Evolutionary conservation across 1,139 yeast genomes (phyloP), one percentile per base, ranked within the genome.

Genomic region (Citeromyces hawaiiensis): DNA sequence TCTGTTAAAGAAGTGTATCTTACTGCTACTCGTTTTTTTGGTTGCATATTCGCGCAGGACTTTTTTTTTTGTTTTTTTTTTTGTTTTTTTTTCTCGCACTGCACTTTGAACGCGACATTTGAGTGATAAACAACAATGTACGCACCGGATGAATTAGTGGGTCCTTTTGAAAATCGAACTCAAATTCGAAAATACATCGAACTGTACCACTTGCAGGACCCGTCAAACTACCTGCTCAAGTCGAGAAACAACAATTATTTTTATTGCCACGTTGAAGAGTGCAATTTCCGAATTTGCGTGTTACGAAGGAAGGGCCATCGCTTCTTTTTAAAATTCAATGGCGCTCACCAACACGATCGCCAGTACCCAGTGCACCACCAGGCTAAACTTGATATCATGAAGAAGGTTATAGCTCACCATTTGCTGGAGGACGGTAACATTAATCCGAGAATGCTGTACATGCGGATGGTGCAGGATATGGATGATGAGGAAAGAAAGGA

Each of bases 51-150:
- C 27, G 27, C 27, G 27, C 27, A 23, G 9, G n/a, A n/a, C n/a
- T n/a, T n/a, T n/a, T n/a, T n/a, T n/a, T n/a, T n/a, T n/a, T n/a
- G n/a, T n/a, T n/a, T n/a, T n/a, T n/a, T n/a, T n/a, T n/a, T n/a
- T n/a, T n/a, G n/a, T n/a, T 23, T 23, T 23, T 23, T 23, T 23
- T 23, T 23, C 27, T 23, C 27, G 27, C 27, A 23, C 27, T 23
- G 34, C 34, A 30, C 34, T 13, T 13, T 13, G 17, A 30, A 30
- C 34, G 34, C 34, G 34, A 30, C 17, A 30, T 30, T 23, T 30
- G 34, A 30, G 34, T 30, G 34, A 30, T 30, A 30, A 30, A 30
- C 34, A 30, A 30, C 34, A 30, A 30, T 30, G 34, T 30, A 30
- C 34, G 34, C 34, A 16, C 34, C 34, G 4, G 34, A 30, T n/a